Percentiles rank a stretch among this genome's conserved stretches.
These are phyloP conservation scores for Leccinum uliginosum DNA, from an alignment of 768 basidiomycete species.

Conservation along the genomic window DNA sequence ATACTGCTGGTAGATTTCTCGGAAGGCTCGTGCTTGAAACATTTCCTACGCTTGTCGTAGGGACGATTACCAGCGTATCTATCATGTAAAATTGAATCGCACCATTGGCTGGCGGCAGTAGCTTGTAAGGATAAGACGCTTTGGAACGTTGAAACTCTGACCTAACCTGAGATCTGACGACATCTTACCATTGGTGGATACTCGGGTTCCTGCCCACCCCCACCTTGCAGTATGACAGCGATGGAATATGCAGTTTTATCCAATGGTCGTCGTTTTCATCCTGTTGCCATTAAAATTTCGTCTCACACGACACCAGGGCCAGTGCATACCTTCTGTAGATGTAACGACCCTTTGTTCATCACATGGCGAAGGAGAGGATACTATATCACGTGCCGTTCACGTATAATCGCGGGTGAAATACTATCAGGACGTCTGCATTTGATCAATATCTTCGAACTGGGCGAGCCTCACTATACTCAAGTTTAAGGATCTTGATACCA, in stretches of 20 bases:
- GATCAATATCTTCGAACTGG: not conserved
- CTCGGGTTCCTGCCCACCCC: not conserved
- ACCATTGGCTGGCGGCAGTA: not conserved
- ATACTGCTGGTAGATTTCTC: constrained; percentile 21
- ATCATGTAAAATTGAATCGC: not conserved
- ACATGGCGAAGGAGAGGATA: not conserved
- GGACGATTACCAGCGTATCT: not conserved
- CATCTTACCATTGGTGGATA: not conserved
- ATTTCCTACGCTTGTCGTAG: constrained; percentile 28
- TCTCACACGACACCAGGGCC: not conserved
- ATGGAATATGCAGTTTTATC: not conserved
- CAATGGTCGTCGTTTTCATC: not conserved
- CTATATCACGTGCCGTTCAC: too few relatives aligned
- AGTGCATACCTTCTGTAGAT: not conserved
- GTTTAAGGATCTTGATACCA: too few relatives aligned
- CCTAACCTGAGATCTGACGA: not conserved
- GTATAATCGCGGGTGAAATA: not conserved
- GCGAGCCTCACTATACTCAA: too few relatives aligned
- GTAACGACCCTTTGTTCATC: too few relatives aligned
- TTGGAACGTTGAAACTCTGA: not conserved
- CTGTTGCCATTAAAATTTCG: not conserved
- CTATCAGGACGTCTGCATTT: not conserved
- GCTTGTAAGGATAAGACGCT: not conserved
- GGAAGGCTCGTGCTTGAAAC: constrained; percentile 26
- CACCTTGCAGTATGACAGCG: too few relatives aligned